phyloP scores from a whole-genome alignment of 805 yeast species.

The Debaryomyces prosopidis region DNA sequence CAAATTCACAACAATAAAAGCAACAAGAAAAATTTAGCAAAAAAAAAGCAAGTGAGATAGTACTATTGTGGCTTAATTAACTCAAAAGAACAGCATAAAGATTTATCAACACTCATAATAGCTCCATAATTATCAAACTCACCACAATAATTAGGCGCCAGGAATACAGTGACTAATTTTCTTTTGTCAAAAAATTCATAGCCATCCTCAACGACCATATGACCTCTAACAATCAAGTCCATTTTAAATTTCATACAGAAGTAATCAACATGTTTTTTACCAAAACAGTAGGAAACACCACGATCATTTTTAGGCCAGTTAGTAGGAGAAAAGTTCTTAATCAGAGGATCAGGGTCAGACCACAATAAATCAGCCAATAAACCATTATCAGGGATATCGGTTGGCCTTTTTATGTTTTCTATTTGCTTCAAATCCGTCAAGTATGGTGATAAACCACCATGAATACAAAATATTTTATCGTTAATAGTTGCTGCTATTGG shows the following conservation, averaged over 20 bases:
- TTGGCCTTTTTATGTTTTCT: constrained; percentile 71
- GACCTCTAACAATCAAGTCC: constrained; percentile 80
- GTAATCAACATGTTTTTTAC: constrained; percentile 68
- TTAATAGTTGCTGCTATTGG: constrained; percentile 65
- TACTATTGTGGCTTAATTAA: constrained; percentile 52
- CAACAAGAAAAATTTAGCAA: neutral
- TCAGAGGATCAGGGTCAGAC: constrained; percentile 68
- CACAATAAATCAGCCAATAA: constrained; percentile 75
- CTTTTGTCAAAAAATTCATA: constrained; percentile 78
- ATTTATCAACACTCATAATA: constrained; percentile 70
- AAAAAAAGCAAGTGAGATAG: neutral
- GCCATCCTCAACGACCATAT: constrained; percentile 89
- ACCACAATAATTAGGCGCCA: constrained; percentile 85
- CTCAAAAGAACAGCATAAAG: constrained; percentile 70
- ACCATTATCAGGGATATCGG: constrained; percentile 82
- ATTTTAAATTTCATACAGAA: constrained; percentile 67
- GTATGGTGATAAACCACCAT: constrained; percentile 78
- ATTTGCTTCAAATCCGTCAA: constrained; percentile 65
- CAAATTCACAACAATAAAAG: neutral
- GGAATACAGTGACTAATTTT: constrained; percentile 73
- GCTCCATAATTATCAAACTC: constrained; percentile 82
- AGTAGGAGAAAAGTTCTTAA: constrained; percentile 32
- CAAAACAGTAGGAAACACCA: constrained; percentile 80
- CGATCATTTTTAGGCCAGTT: constrained; percentile 84
- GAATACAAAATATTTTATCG: constrained; percentile 58